Evolutionary conservation across 169 alveolate genomes (phyloP).

Genomic region (Miamiensis avidus): DNA sequence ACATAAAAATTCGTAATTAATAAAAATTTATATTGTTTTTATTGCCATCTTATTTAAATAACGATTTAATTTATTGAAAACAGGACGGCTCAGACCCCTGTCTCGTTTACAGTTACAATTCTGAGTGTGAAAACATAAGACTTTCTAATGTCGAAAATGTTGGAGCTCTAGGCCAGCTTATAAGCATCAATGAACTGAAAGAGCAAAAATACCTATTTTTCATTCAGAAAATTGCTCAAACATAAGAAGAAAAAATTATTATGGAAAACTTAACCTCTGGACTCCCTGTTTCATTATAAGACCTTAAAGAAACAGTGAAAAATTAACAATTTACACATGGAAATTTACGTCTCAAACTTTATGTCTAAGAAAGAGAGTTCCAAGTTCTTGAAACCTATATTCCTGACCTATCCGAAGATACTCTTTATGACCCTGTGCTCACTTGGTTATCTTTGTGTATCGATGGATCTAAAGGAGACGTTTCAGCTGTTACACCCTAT

Average conservation of each 20-base stretch:
- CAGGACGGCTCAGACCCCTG: background rate
- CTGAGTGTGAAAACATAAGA: background rate
- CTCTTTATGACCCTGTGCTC: background rate
- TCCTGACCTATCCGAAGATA: background rate
- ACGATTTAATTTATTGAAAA: too few relatives aligned
- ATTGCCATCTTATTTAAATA: too few relatives aligned
- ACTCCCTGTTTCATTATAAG: background rate
- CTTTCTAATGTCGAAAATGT: background rate
- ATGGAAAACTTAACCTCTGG: background rate
- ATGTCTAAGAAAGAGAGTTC: background rate
- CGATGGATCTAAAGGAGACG: background rate
- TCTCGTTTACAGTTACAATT: too few relatives aligned
- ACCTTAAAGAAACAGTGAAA: too few relatives aligned
- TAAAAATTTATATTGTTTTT: too few relatives aligned
- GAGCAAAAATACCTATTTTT: too few relatives aligned
- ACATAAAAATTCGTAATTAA: background rate
- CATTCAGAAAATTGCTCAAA: background rate
- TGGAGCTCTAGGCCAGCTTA: background rate
- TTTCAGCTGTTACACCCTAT: background rate
- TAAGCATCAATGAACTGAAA: background rate
- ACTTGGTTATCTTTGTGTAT: background rate
- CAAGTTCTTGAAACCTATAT: background rate
- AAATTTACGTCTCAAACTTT: too few relatives aligned
- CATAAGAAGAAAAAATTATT: background rate
- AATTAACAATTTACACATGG: background rate